phyloP scores from a whole-genome alignment of 176 grass and related monocot genomes.

The Zoysia japonica region DNA sequence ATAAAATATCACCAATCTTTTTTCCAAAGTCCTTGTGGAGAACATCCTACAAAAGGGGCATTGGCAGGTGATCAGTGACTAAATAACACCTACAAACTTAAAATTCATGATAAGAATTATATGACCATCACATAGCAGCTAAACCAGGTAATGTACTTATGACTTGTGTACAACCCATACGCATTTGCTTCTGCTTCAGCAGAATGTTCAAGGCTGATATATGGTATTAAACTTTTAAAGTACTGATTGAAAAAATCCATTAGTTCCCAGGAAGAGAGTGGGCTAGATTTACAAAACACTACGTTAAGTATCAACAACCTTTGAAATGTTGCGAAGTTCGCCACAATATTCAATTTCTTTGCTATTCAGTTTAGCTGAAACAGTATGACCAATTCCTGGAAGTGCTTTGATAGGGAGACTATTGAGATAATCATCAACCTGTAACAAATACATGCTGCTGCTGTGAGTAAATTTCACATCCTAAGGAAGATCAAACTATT shows the following conservation, averaged over 20 bases:
- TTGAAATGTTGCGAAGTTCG: constrained; percentile 64
- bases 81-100: constrained; percentile 28
- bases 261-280: constrained; percentile 16
- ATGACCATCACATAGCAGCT: constrained; percentile 22
- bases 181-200: not conserved
- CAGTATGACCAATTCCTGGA: constrained; percentile 78
- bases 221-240: constrained; percentile 4
- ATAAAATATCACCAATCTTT: constrained; percentile 83
- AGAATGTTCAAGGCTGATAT: not conserved
- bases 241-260: constrained; percentile 10
- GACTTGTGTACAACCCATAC: not conserved
- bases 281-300: constrained; percentile 27
- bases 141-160: constrained; percentile 26
- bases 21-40: constrained; percentile 82
- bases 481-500: not conserved
- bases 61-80: constrained; percentile 1
- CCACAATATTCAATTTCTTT: constrained; percentile 68
- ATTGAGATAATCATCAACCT: constrained; percentile 76
- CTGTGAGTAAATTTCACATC: constrained; percentile 10
- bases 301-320: constrained; percentile 44
- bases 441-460: constrained; percentile 25
- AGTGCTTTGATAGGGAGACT: constrained; percentile 80
- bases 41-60: constrained; percentile 59
- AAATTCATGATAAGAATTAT: not conserved
- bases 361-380: constrained; percentile 65